Base-by-base conservation (phyloP, 140 eudicot species). In the Oenanthe javanica region DNA sequence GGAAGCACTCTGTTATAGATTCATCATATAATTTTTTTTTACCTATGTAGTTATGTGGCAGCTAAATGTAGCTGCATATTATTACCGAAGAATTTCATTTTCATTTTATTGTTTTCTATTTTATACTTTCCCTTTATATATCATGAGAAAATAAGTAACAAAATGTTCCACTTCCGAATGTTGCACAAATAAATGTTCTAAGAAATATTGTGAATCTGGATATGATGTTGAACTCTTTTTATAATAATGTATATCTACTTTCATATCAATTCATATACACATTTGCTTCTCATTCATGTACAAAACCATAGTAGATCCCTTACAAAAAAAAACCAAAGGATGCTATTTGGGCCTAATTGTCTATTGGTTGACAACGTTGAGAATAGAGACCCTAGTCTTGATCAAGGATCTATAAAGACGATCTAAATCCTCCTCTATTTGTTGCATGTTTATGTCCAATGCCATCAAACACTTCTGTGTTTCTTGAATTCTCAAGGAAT, bases 331-430 rank as follows among this genome's bases (percentile, higher is more conserved):
- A 64, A 51, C 31, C 19, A 8, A 40, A 19, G 77, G 51, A 72
- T 43, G 55, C 57, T 47, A n/a, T 74, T 14, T 48, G 25, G 9
- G 54, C 23, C 15, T 63, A 46, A 46, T 74, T 45, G 77, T 38
- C 79, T 84, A 87, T 48, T 76, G 83, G 82, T 72, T 89, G 50
- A 89, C 81, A 16, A 80, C 77, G 63, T 87, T 87, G 5, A 89
- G 93, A 76, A 89, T 84, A 13, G 90, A 85, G 80, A 87, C 88
- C 67, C 90, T 79, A 10, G 81, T 81, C 79, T 81, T 89, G 27
- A 89, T 77, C 52, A 84, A 75, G n/a, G 81, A 80, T 79, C 83
- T 79, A 31, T 25, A 89, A 5, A 89, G 57, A 16, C 72, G 49
- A 40, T 89, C 90, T 49, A 89, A 71, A 9, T 73, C 77, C 54